Evolutionary conservation across 768 basidiomycete genomes (phyloP).

Genomic region (Clavaria fumosa): DNA sequence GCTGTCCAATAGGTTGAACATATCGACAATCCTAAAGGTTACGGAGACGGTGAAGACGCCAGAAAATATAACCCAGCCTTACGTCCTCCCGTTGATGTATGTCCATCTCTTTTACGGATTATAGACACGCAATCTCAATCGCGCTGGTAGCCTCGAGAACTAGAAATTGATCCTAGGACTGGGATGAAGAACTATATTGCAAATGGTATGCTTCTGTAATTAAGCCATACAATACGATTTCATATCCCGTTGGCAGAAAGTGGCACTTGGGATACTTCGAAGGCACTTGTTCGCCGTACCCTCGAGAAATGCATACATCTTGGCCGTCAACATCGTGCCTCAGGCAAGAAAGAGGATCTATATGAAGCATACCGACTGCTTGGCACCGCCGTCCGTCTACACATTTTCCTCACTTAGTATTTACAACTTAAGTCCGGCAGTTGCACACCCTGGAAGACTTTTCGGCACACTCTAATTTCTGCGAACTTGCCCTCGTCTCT

Average conservation of each 20-base stretch:
- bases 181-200: conserved; percentile 97
- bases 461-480: conserved; percentile 81
- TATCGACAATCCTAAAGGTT: conserved; percentile 88
- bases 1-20: conserved; percentile 47
- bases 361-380: conserved; percentile 73
- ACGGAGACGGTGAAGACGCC: conserved; percentile 73
- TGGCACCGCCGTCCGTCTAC: conserved; percentile 42
- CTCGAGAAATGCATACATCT: conserved; percentile 67
- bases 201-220: conserved; percentile 31
- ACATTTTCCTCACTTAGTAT: neutral
- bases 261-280: conserved; percentile 81
- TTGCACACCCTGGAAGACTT: conserved; percentile 79
- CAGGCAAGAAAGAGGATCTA: conserved; percentile 46
- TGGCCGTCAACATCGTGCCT: conserved; percentile 47
- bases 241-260: conserved; percentile 25
- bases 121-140: neutral
- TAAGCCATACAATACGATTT: neutral
- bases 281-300: conserved; percentile 55
- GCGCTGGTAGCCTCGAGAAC: conserved; percentile 45
- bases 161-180: conserved; percentile 69
- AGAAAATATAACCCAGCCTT: conserved; percentile 61
- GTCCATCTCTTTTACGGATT: conserved; percentile 9
- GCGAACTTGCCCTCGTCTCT: conserved; percentile 62
- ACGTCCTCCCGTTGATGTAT: conserved; percentile 68
- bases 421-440: conserved; percentile 18